A percentile compares a stretch with the other conserved stretches of the same genome.
Conservation (phyloP, 768 basidiomycete species). For the Suillus brevipes region DNA sequence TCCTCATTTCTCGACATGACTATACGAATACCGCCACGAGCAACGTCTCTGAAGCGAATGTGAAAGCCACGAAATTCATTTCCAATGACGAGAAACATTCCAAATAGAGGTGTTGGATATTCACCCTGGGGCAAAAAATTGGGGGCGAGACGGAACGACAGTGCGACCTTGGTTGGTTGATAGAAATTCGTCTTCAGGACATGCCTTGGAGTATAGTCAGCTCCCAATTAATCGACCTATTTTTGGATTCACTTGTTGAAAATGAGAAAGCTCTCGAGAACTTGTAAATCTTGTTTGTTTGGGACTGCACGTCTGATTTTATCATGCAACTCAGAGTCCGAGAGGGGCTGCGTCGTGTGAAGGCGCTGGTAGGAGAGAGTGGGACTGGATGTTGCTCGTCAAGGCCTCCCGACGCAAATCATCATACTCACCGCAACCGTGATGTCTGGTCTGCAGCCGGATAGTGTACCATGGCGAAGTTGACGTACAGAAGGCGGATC, state of each 20-base stretch:
- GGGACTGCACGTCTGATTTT: slow-evolving; percentile 81
- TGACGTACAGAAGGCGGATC: slow-evolving; percentile 94
- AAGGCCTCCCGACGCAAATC: not conserved
- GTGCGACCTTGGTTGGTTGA: slow-evolving; percentile 95
- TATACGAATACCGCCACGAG: slow-evolving; percentile 94
- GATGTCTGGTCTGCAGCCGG: slow-evolving; percentile 55
- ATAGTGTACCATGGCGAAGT: slow-evolving; percentile 97
- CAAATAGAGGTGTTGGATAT: slow-evolving; percentile 92
- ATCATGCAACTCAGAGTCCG: slow-evolving; percentile 82
- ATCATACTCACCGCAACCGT: slow-evolving; percentile 63
- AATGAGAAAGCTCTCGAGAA: slow-evolving; percentile 90
- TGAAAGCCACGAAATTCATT: slow-evolving; percentile 94
- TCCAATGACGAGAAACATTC: slow-evolving; percentile 93
- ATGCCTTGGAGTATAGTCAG: slow-evolving; percentile 45
- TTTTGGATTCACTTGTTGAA: slow-evolving; percentile 77
- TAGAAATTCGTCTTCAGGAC: slow-evolving; percentile 98
- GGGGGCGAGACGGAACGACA: slow-evolving; percentile 93
- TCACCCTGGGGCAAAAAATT: slow-evolving; percentile 92
- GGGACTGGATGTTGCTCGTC: slow-evolving; percentile 52
- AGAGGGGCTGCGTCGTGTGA: slow-evolving; percentile 79
- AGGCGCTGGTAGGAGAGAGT: slow-evolving; percentile 96
- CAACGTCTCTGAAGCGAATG: slow-evolving; percentile 94
- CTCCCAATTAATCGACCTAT: not conserved
- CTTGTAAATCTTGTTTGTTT: slow-evolving; percentile 92
- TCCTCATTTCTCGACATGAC: slow-evolving; percentile 94